Conservation (phyloP, 2,329 filamentous ascomycete species). For the Fusarium piperis region DNA sequence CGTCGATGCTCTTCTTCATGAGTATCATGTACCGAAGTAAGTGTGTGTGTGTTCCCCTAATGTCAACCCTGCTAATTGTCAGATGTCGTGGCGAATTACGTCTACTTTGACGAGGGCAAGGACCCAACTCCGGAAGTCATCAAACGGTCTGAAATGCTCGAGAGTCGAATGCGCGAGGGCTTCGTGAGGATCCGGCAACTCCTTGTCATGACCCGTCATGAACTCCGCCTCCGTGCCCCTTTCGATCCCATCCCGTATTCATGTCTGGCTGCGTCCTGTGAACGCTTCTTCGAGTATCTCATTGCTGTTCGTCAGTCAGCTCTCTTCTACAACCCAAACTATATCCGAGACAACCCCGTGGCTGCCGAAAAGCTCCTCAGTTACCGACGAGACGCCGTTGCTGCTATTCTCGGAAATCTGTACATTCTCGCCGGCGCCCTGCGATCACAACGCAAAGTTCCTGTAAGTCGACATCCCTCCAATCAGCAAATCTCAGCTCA, state of each 20-base stretch:
- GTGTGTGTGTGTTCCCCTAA: slow-evolving; percentile 9
- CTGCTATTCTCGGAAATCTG: slow-evolving; percentile 65
- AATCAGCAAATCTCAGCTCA: neutral
- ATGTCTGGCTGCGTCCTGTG: slow-evolving; percentile 63
- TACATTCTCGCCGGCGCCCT: slow-evolving; percentile 67
- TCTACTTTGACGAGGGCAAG: slow-evolving; percentile 66
- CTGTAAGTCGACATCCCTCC: slow-evolving; percentile 46
- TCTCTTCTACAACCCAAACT: slow-evolving; percentile 65
- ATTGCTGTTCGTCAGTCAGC: slow-evolving; percentile 67
- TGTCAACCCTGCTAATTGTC: neutral
- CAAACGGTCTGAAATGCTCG: slow-evolving; percentile 64
- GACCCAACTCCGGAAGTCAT: slow-evolving; percentile 63
- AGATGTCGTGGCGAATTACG: slow-evolving; percentile 64
- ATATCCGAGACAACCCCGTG: slow-evolving; percentile 60
- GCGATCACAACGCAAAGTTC: slow-evolving; percentile 59
- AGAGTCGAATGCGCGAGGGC: slow-evolving; percentile 67
- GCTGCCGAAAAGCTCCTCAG: slow-evolving; percentile 59
- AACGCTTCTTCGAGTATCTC: slow-evolving; percentile 68
- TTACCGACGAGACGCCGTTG: slow-evolving; percentile 65
- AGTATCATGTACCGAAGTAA: slow-evolving; percentile 65
- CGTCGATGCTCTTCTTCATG: slow-evolving; percentile 66
- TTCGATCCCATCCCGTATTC: slow-evolving; percentile 67
- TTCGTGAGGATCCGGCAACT: slow-evolving; percentile 67
- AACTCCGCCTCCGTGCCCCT: slow-evolving; percentile 65
- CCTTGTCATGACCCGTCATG: slow-evolving; percentile 65